Conservation (phyloP, 2,329 filamentous ascomycete species). For the Penicillium sp. region DNA sequence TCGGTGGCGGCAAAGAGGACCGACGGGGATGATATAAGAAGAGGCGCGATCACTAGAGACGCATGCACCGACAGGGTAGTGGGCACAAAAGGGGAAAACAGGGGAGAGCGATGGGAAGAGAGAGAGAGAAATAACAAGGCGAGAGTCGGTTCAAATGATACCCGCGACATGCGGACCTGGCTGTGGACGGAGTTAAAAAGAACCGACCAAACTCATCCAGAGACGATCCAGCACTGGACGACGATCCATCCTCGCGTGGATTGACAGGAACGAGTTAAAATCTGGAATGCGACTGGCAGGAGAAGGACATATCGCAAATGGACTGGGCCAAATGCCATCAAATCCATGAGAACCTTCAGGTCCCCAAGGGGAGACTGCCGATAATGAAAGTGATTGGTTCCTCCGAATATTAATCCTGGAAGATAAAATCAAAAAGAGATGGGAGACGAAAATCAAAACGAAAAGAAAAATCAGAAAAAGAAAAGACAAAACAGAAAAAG, state of each 20-base stretch:
- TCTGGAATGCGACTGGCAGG: conserved; percentile 25
- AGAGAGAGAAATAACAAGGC: no score
- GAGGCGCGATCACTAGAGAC: conserved; percentile 9
- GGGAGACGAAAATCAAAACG: conserved; percentile 15
- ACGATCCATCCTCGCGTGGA: conserved; percentile 20
- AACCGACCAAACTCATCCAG: conserved; percentile 6
- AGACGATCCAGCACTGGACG: conserved; percentile 10
- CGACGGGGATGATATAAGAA: conserved; percentile 11
- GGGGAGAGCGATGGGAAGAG: no score
- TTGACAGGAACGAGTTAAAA: conserved; percentile 15
- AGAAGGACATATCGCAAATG: conserved; percentile 11
- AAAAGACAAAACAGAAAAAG: conserved; percentile 9
- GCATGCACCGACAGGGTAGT: no score
- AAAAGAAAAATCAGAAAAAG: conserved; percentile 5
- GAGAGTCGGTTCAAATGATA: conserved; percentile 1
- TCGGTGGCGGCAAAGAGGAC: no score
- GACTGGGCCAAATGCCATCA: conserved; percentile 12
- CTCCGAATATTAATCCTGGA: neutral
- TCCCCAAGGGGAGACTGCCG: conserved; percentile 10
- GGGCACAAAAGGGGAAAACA: no score
- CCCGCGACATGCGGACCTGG: conserved; percentile 23
- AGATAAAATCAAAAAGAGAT: conserved; percentile 5
- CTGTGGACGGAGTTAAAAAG: conserved; percentile 26
- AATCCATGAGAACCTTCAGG: conserved; percentile 24
- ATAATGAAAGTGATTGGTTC: conserved; percentile 17